A percentile compares a stretch with the other conserved stretches of the same genome.
phyloP scores from a whole-genome alignment of 2,329 filamentous ascomycete species.

The Phialophora verrucosa region DNA sequence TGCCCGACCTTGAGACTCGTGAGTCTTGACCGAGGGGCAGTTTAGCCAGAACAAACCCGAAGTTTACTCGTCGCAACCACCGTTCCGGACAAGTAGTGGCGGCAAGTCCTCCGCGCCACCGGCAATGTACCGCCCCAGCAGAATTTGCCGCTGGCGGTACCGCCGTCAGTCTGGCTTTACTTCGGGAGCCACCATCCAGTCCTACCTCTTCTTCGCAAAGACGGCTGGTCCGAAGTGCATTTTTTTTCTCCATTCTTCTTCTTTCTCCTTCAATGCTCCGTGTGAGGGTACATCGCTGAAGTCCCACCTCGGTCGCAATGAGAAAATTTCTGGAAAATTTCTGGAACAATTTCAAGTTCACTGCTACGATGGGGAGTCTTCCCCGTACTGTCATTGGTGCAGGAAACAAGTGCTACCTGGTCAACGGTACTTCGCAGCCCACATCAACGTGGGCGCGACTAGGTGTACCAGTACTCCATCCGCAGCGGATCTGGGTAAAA shows the following conservation, averaged over 20 bases:
- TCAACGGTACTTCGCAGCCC: slow-evolving; percentile 4
- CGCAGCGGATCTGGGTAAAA: slow-evolving; percentile 9
- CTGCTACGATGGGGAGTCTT: slow-evolving; percentile 3
- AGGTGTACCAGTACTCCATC: neutral
- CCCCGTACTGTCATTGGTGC: neutral
- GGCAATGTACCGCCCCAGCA: neutral
- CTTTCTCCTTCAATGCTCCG: slow-evolving; percentile 4
- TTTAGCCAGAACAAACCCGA: neutral
- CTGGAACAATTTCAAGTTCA: neutral
- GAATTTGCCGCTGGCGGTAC: neutral
- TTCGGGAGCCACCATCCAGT: neutral
- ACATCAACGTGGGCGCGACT: neutral
- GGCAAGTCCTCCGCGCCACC: neutral
- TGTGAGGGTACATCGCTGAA: neutral
- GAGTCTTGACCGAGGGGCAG: too few relatives aligned
- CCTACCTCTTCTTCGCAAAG: neutral
- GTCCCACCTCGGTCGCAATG: neutral
- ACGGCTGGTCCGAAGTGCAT: neutral
- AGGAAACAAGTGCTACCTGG: neutral
- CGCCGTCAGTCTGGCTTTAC: neutral
- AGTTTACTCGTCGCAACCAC: neutral
- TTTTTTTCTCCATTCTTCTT: neutral
- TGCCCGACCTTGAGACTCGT: too few relatives aligned
- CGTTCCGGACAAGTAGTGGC: neutral
- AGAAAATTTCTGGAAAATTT: slow-evolving; percentile 14